Evolutionary conservation across 2,329 filamentous ascomycete genomes (phyloP).

Genomic region (Periconia digitata): DNA sequence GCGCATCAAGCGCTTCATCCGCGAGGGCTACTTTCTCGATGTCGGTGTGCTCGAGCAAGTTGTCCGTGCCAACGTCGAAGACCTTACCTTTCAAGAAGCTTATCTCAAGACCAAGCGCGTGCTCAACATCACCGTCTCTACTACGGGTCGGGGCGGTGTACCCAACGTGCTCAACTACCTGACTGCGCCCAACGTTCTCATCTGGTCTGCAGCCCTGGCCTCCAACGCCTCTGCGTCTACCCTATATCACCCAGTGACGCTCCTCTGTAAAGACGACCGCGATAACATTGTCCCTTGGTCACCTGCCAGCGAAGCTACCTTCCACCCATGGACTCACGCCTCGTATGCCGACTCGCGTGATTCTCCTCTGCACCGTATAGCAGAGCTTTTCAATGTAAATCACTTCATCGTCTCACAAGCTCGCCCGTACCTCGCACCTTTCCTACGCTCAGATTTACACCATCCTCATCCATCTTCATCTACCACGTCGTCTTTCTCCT

Average conservation of each 20-base stretch:
- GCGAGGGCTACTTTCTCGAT: slow-evolving; percentile 82
- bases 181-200: slow-evolving; percentile 89
- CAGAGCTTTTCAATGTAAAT: slow-evolving; percentile 88
- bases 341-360: slow-evolving; percentile 65
- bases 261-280: slow-evolving; percentile 76
- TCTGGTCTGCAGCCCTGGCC: slow-evolving; percentile 77
- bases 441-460: slow-evolving; percentile 74
- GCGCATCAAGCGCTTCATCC: slow-evolving; percentile 68
- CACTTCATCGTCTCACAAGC: slow-evolving; percentile 95
- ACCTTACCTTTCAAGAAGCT: slow-evolving; percentile 91
- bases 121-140: slow-evolving; percentile 88
- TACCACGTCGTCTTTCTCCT: slow-evolving; percentile 42
- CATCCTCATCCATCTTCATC: slow-evolving; percentile 58
- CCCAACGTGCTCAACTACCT: slow-evolving; percentile 89
- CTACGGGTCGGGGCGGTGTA: slow-evolving; percentile 70
- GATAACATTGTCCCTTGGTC: slow-evolving; percentile 76
- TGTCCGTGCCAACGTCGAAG: slow-evolving; percentile 80
- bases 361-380: slow-evolving; percentile 69
- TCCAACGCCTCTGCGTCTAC: slow-evolving; percentile 71
- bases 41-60: slow-evolving; percentile 80
- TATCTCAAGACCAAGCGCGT: slow-evolving; percentile 82
- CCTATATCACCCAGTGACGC: slow-evolving; percentile 65
- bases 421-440: slow-evolving; percentile 84
- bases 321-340: slow-evolving; percentile 66
- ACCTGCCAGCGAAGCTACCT: slow-evolving; percentile 60